Base-by-base conservation (phyloP, 1,139 yeast genomes). In the Suhomyces kunorum region DNA sequence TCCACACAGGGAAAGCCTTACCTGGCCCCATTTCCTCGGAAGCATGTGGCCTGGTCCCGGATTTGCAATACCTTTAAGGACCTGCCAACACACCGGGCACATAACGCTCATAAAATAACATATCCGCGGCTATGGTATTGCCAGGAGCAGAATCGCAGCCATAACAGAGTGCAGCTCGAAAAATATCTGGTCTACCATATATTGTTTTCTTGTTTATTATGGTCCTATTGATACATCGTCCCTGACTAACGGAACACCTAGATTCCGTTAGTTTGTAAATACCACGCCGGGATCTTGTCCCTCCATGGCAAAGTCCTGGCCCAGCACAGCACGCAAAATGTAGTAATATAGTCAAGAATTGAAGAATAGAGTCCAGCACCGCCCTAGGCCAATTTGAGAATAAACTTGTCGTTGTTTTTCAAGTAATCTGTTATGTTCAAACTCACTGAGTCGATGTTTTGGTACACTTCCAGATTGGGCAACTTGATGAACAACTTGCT, bases 401-500 rank as follows among this genome's bases (percentile, higher is more conserved):
- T 40, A 5, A 60, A 51, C 43, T 54, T 56, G 32, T 58, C 60
- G 35, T 49, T 49, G 28, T 44, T 34, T 34, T 48, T 46, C 40
- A 58, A 51, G 46, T 48, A 63, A 40, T 59, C 65, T 12, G 39
- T 32, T 32, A 59, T 45, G 31, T 61, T 58, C 28, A 60, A 52
- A 14, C 51, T 51, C 13, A 59, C 48, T n/a, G 48, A 48, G 37
- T 66, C 71, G 15, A 66, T 55, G 29, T 56, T 55, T 32, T 59
- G 62, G 44, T 49, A 64, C 29, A 47, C 49, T 5, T 54, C 55
- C 35, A 47, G 46, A 36, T 56, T 53, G 1, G 66, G 64, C 31
- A 63, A 47, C 35, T 58, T 56, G 29, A 68, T 61, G 38, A 51
- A 61, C 36, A 68, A 53, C 31, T 59, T 59, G 16, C 49, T 55